phyloP scores from a whole-genome alignment of 139 green algal species.

The Chlorella ohadii region DNA sequence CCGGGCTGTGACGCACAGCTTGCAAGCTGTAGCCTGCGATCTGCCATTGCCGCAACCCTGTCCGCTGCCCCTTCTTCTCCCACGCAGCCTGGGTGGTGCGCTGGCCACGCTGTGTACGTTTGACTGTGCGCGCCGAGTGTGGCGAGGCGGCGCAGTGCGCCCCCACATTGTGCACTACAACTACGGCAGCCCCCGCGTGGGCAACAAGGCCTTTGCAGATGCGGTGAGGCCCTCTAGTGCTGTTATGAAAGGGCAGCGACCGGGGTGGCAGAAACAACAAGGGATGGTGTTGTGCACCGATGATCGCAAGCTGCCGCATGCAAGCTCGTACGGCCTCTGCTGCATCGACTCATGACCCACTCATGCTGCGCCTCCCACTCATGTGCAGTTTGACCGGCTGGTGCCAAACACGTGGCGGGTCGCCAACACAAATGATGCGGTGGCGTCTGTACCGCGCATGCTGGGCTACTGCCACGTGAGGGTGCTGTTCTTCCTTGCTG shows the following conservation, averaged over 20 bases:
- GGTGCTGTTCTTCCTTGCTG: no score
- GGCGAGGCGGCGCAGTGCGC: constrained; percentile 13
- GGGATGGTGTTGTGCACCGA: no score
- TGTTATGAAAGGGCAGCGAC: no score
- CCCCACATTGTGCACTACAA: constrained; percentile 74
- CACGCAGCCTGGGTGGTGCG: constrained; percentile 81
- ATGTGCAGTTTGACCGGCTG: constrained; percentile 57
- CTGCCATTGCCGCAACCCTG: no score
- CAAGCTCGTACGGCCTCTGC: no score
- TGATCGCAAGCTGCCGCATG: no score
- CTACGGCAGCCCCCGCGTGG: constrained; percentile 83
- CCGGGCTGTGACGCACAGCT: no score
- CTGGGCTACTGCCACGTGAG: constrained; percentile 73
- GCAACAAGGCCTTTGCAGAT: constrained; percentile 76
- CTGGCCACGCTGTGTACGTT: constrained; percentile 87
- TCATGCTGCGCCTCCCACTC: no score
- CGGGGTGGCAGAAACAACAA: no score
- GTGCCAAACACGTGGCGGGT: constrained; percentile 79
- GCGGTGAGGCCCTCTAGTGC: constrained; percentile 26
- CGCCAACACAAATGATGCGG: constrained; percentile 77
- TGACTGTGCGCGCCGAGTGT: constrained; percentile 58
- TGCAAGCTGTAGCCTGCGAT: no score
- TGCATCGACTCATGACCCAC: no score
- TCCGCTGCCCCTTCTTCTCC: no score
- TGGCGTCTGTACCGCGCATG: constrained; percentile 74